phyloP scores from a whole-genome alignment of 1,139 yeast genomes.

The Arxiozyma heterogenica region DNA sequence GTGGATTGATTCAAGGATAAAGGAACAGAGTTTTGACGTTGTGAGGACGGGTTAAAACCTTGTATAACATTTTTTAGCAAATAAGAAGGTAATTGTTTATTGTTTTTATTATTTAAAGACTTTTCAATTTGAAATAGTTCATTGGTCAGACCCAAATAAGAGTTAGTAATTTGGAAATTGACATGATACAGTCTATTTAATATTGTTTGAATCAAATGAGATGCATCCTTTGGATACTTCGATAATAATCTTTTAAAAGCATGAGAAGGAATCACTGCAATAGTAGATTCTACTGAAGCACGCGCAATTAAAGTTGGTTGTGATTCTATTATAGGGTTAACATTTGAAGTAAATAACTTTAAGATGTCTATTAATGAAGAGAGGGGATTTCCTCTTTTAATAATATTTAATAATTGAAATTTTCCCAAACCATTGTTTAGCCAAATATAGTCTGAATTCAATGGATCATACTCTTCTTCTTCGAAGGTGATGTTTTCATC shows the following conservation, averaged over 20 bases:
- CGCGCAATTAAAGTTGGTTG: conserved; percentile 34
- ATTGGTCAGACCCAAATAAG: conserved; percentile 73
- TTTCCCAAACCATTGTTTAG: conserved; percentile 36
- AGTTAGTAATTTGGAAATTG: conserved; percentile 82
- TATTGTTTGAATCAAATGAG: conserved; percentile 91
- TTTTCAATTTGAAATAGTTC: conserved; percentile 76
- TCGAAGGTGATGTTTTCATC: background rate
- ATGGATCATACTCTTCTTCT: conserved; percentile 6
- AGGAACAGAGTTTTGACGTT: background rate
- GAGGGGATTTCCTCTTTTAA: conserved; percentile 76
- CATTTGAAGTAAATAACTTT: conserved; percentile 45
- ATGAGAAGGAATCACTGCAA: conserved; percentile 82
- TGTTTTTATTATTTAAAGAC: conserved; percentile 45
- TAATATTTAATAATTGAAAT: conserved; percentile 74
- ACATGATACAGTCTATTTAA: conserved; percentile 79
- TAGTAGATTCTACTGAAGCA: conserved; percentile 52
- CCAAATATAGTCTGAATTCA: conserved; percentile 33
- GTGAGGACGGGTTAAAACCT: conserved; percentile 28
- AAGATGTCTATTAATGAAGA: conserved; percentile 76
- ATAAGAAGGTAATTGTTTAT: conserved; percentile 52
- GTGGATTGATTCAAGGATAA: background rate
- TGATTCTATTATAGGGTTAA: background rate
- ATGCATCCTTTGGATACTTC: conserved; percentile 80
- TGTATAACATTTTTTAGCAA: conserved; percentile 46
- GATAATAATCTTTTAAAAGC: conserved; percentile 67